A percentile compares a stretch with the other conserved stretches of the same genome.
phyloP scores from a whole-genome alignment of 768 basidiomycete genomes.

The Gloeostereum incarnatum region DNA sequence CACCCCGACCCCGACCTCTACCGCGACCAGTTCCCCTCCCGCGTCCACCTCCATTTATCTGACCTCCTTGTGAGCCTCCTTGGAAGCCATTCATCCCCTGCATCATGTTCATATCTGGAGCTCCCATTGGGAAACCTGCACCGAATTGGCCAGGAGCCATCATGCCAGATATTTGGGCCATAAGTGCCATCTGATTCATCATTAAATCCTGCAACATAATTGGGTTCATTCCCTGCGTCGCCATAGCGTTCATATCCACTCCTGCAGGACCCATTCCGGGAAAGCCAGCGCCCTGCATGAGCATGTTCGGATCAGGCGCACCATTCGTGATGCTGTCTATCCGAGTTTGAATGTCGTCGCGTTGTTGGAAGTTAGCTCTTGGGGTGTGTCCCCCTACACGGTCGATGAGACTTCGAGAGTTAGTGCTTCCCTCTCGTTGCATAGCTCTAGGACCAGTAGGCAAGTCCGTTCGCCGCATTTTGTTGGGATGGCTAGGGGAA shows the following conservation, averaged over 20 bases:
- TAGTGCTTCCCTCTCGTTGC: constrained; percentile 34
- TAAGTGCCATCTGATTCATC: constrained; percentile 87
- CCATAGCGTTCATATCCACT: constrained; percentile 61
- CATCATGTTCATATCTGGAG: constrained; percentile 10
- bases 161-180: constrained; percentile 89
- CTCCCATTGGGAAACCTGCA: constrained; percentile 54
- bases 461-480: constrained; percentile 63
- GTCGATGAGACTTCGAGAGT: constrained; percentile 66
- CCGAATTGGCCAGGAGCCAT: constrained; percentile 57
- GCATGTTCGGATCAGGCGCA: constrained; percentile 47
- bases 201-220: constrained; percentile 81
- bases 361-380: constrained; percentile 27
- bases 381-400: constrained; percentile 57
- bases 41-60: constrained; percentile 23
- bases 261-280: constrained; percentile 31
- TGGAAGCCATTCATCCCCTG: constrained; percentile 32
- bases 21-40: constrained; percentile 40
- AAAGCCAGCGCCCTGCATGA: constrained; percentile 36
- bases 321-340: constrained; percentile 69
- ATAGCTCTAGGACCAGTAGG: constrained; percentile 86
- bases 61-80: constrained; percentile 22
- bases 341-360: constrained; percentile 69
- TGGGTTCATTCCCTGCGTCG: constrained; percentile 46
- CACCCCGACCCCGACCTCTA: constrained; percentile 21
- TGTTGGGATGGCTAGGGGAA: constrained; percentile 55